Base-by-base conservation (phyloP, 805 yeast genomes). In the Lipomyces orientalis region DNA sequence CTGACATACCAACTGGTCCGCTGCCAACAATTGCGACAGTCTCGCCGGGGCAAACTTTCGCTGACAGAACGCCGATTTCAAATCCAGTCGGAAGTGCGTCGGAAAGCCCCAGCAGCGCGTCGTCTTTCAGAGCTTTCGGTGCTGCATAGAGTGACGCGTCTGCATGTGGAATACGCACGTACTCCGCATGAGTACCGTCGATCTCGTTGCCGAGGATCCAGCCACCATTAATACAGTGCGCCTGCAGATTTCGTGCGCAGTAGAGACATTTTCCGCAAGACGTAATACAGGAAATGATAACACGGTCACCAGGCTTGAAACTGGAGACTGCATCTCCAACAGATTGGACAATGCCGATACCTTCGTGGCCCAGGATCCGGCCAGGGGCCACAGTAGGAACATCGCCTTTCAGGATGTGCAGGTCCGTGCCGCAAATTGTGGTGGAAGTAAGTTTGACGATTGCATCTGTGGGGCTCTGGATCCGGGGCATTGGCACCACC, bases 101-200 rank as follows among this genome's bases (percentile, higher is more conserved):
- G 43, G 73, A 70, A 29, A 67, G 64, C 67, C 62, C 61, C 16
- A 70, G 64, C 56, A 65, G 51, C 34, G 64, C 43, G 43, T 60
- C 67, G 54, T 70, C 73, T 39, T 66, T 62, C 5, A 70, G 52
- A 31, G 60, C 31, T 16, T 55, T 35, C 4, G 87, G 87, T 61
- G 82, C 81, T 46, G 78, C 81, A 62, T 80, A 80, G 71, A 86
- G 77, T 1, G 87, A 84, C 10, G 83, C 77, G 57, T 81, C 84
- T 4, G 89, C 89, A 67, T 77, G 81, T 7, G 90, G 89, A 25
- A 87, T 82, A 33, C 86, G 76, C n/a, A 86, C 86, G 71, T 81
- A 87, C 74, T 86, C 88, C 1, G 89, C 89, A 72, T 87, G 89
- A 0, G 86, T 88, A 2, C 89, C 90, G 69, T 85, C 84, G 34